Conservation (phyloP, 2,329 filamentous ascomycete species). For the Pleomassaria siparia region DNA sequence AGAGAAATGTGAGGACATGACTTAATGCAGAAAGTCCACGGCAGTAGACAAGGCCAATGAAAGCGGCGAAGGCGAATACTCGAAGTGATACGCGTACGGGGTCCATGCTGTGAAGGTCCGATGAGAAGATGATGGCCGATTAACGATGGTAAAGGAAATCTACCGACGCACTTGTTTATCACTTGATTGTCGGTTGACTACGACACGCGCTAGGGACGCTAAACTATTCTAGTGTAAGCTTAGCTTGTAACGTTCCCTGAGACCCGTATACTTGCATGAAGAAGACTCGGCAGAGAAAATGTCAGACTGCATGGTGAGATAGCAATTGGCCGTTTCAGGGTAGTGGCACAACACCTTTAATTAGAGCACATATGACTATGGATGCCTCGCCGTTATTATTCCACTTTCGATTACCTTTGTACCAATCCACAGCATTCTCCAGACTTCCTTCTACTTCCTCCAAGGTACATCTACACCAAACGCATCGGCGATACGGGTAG, state of each 20-base stretch:
- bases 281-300: too few species aligned
- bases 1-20: conserved; percentile 10
- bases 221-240: background rate
- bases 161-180: too few species aligned
- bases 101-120: too few species aligned
- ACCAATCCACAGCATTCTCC: background rate
- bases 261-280: too few species aligned
- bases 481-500: conserved; percentile 57
- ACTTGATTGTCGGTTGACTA: background rate
- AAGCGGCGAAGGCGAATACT: background rate
- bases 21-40: background rate
- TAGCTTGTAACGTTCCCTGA: too few species aligned
- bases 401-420: too few species aligned
- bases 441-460: conserved; percentile 7
- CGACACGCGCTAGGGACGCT: background rate
- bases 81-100: background rate
- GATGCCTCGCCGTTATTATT: too few species aligned
- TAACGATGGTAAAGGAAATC: background rate
- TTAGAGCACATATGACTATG: too few species aligned
- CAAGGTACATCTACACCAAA: conserved; percentile 52
- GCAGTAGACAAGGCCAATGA: background rate
- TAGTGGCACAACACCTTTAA: too few species aligned
- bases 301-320: too few species aligned
- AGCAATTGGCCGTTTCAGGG: too few species aligned
- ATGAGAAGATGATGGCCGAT: background rate